A percentile compares a stretch with the other conserved stretches of the same genome.
These are phyloP conservation scores for Cytospora schulzeri DNA, from an alignment of 2,329 filamentous ascomycete genomes.

Conservation along the genomic window DNA sequence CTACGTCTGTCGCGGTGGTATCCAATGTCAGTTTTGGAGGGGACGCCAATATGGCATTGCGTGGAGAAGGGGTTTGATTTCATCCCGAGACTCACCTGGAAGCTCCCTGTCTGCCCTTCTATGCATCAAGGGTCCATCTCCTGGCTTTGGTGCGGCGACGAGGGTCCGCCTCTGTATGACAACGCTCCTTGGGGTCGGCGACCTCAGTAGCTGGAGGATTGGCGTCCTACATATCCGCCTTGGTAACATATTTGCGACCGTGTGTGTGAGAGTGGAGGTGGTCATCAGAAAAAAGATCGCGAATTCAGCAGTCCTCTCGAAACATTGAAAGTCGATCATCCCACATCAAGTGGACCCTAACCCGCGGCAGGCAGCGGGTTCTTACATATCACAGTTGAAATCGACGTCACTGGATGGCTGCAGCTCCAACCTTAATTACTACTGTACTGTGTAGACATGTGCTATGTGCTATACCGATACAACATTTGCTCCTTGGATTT, in stretches of 20 bases:
- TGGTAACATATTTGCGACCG: conserved; percentile 23
- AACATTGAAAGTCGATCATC: conserved; percentile 22
- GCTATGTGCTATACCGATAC: neutral
- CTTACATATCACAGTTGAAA: neutral
- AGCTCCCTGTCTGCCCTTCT: conserved; percentile 67
- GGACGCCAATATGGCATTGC: neutral
- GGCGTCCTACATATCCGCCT: conserved; percentile 25
- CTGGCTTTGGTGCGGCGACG: conserved; percentile 58
- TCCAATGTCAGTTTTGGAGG: neutral
- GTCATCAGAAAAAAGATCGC: neutral
- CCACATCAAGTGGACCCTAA: conserved; percentile 14
- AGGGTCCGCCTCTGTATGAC: conserved; percentile 47
- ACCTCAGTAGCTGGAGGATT: conserved; percentile 17
- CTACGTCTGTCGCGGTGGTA: conserved; percentile 40
- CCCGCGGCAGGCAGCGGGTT: conserved; percentile 18
- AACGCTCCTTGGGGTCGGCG: conserved; percentile 20
- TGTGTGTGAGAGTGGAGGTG: conserved; percentile 1
- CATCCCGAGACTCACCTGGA: conserved; percentile 52
- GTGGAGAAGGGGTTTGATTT: neutral
- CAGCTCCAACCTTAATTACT: neutral
- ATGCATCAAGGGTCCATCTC: conserved; percentile 66
- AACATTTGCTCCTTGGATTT: neutral
- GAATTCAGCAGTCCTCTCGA: conserved; percentile 4
- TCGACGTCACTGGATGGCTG: neutral
- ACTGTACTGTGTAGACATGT: too few relatives aligned